Evolutionary conservation across 352 stramenopile species (phyloP).

Genomic region (Globisporangium splendens): DNA sequence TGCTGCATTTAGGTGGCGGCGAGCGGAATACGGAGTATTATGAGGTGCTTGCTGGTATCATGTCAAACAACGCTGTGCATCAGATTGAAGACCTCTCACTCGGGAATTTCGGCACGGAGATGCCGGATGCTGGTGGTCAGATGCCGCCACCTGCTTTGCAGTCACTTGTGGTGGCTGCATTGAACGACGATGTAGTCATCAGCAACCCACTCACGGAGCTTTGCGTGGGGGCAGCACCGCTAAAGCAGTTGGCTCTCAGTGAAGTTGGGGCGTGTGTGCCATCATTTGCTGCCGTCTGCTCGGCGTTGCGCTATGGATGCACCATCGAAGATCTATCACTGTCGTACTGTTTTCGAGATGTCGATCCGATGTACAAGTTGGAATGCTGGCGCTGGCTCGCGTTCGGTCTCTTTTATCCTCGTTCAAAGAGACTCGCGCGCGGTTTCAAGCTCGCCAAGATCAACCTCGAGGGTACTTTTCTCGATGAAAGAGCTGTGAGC

Average conservation of each 20-base stretch:
- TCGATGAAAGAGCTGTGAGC: not conserved
- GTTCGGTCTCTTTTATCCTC: conserved; percentile 11
- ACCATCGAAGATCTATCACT: not conserved
- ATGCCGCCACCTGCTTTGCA: not conserved
- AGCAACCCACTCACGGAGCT: no score
- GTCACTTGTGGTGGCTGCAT: not conserved
- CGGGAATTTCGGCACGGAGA: not conserved
- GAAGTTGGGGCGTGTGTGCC: not conserved
- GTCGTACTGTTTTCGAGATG: not conserved
- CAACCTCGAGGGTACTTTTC: not conserved
- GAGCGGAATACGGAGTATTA: not conserved
- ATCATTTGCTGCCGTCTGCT: not conserved
- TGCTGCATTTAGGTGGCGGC: not conserved
- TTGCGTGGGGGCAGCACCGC: not conserved
- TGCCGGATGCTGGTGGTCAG: no score
- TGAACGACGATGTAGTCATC: not conserved
- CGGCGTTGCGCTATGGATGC: conserved; percentile 1
- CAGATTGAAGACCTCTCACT: not conserved
- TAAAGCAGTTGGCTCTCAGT: not conserved
- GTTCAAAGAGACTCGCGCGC: not conserved
- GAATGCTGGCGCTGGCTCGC: conserved; percentile 13
- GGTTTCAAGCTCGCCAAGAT: not conserved
- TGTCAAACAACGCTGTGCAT: not conserved
- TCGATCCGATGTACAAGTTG: not conserved
- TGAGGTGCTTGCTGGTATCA: not conserved